Percentiles rank a stretch among this genome's conserved stretches.
Conservation (phyloP, 306 rosid genomes). For the Prunus campanulata region DNA sequence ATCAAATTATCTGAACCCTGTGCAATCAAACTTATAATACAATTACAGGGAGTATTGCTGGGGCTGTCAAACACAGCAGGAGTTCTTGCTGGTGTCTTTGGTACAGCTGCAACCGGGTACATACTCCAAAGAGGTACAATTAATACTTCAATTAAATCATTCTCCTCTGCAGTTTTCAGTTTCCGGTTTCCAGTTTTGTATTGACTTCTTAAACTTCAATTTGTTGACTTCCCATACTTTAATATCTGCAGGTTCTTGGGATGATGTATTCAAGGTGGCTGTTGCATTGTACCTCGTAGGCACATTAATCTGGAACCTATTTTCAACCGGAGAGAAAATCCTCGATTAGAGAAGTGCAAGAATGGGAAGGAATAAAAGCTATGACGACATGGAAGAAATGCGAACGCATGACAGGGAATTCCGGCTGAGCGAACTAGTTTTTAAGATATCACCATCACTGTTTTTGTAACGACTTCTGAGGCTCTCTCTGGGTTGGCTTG, state of each 20-base stretch:
- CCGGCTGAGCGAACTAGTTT: constrained; percentile 2
- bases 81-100: constrained; percentile 93
- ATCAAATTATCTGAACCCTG: background rate
- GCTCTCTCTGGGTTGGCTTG: constrained; percentile 38
- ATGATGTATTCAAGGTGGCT: constrained; percentile 89
- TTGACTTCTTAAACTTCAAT: background rate
- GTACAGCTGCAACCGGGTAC: constrained; percentile 94
- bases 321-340: constrained; percentile 84
- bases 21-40: constrained; percentile 5
- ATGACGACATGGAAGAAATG: constrained; percentile 24
- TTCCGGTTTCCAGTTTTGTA: background rate
- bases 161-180: background rate
- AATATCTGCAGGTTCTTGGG: constrained; percentile 80
- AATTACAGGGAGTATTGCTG: constrained; percentile 78
- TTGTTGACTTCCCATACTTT: background rate
- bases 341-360: constrained; percentile 44
- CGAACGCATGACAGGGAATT: constrained; percentile 23
- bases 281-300: constrained; percentile 74
- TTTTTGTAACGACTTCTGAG: constrained; percentile 36
- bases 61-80: constrained; percentile 96
- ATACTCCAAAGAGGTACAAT: constrained; percentile 78
- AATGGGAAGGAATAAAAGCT: constrained; percentile 9
- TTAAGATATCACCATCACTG: constrained; percentile 12
- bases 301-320: constrained; percentile 78
- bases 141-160: background rate